Evolutionary conservation across 2,329 filamentous ascomycete species (phyloP), one percentile per base, ranked within the genome.

Genomic region (Penicillium decumbens): DNA sequence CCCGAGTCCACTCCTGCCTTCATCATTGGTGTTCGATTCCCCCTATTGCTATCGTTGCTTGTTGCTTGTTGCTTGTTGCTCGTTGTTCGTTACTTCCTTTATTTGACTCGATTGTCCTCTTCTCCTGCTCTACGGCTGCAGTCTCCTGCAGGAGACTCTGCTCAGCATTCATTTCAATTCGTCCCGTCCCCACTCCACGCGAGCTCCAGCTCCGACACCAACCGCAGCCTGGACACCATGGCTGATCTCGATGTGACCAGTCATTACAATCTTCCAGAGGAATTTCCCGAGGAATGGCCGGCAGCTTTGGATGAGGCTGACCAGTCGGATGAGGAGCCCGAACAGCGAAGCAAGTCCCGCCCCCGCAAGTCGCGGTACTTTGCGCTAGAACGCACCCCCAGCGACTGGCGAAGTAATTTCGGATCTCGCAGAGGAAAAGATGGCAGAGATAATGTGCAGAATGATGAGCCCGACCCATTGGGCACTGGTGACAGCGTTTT

Each of bases 381-480:
- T 54, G 89, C 88, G 15, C 80, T 97, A 44, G 89, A 93, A 67
- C 81, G 85, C 50, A 83, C 83, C 45, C 80, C 86, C 41, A 87
- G 85, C 69, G 81, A 84, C 59, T 79, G 84, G 50, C 80, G 80
- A 62, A 88, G 82, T 66, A 72, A 88, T 15, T 80, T 82, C 0
- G 86, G 86, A 1, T 81, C 85, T 4, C 82, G 89, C 66, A 83
- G 80, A 64, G 82, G 80, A 2, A 80, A 80, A 43, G 81, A 83
- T 63, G 85, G 85, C 27, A 77, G 85, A 40, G 86, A 88, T 56
- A 93, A 84, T 60, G 88, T 95, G 27, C 88, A 93, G 65, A 87
- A 87, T 66, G 93, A 98, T 67, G 95, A 98, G 69, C 82, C 89
- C 1, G 93, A 98, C 72, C 90, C 93, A 4, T 72, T 98, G 45